phyloP scores from a whole-genome alignment of 805 yeast species.

The Suhomyces pyralidae region DNA sequence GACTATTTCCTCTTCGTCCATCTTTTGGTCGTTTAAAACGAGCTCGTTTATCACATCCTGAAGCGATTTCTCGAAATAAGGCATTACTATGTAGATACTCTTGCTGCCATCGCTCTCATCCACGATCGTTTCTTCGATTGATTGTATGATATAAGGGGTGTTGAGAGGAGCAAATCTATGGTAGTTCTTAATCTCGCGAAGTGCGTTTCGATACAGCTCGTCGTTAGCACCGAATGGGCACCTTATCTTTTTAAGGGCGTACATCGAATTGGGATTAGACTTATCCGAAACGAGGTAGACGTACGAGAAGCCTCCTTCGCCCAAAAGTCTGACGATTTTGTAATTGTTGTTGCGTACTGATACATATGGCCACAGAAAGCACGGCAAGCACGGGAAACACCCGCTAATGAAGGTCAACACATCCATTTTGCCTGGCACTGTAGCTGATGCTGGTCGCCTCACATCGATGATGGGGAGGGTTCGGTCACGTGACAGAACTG shows the following conservation, averaged over 20 bases:
- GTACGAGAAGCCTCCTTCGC: constrained; percentile 88
- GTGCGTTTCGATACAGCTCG: constrained; percentile 55
- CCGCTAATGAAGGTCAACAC: constrained; percentile 17
- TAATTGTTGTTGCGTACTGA: constrained; percentile 60
- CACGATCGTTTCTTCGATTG: constrained; percentile 67
- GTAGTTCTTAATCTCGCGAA: constrained; percentile 75
- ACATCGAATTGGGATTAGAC: constrained; percentile 43
- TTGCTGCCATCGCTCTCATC: constrained; percentile 79
- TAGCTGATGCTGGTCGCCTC: neutral
- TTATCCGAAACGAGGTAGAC: constrained; percentile 69
- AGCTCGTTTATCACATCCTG: constrained; percentile 75
- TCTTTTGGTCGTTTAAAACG: constrained; percentile 49
- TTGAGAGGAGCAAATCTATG: constrained; percentile 56
- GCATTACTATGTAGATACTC: constrained; percentile 74
- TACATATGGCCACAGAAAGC: constrained; percentile 50
- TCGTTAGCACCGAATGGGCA: constrained; percentile 85
- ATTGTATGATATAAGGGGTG: constrained; percentile 62
- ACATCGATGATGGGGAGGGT: neutral
- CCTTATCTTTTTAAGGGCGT: constrained; percentile 80
- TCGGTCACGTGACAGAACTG: neutral
- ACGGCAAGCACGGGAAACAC: constrained; percentile 48
- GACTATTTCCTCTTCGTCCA: constrained; percentile 64
- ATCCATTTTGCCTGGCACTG: constrained; percentile 17
- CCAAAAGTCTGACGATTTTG: constrained; percentile 66
- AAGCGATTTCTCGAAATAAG: constrained; percentile 67